These are phyloP conservation scores for Daldinia loculata DNA, from an alignment of 495 filamentous ascomycete species.

Conservation along the genomic window DNA sequence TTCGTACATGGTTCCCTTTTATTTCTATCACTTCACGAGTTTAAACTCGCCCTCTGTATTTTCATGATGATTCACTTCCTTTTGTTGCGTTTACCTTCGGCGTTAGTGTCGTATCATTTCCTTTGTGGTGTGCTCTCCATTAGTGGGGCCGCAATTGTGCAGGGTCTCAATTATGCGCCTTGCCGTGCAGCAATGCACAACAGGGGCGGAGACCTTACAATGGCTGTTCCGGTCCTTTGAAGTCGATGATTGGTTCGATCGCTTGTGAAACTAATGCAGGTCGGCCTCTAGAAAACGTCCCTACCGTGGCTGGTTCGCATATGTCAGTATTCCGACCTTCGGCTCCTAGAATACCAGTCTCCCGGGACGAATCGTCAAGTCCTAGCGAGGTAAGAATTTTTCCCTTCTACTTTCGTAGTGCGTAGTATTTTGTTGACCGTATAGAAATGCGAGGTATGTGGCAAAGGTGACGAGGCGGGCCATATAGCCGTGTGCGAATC, in stretches of 20 bases:
- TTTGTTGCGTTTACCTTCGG: not conserved
- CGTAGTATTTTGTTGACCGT: constrained; percentile 34
- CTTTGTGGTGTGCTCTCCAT: constrained; percentile 11
- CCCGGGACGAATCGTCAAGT: constrained; percentile 70
- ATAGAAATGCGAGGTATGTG: constrained; percentile 88
- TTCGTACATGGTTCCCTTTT: not conserved
- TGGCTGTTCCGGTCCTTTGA: constrained; percentile 2
- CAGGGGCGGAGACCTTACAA: constrained; percentile 16
- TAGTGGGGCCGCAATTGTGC: constrained; percentile 18
- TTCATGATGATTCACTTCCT: not conserved
- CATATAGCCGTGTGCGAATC: constrained; percentile 88
- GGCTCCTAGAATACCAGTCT: constrained; percentile 66
- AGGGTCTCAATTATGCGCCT: constrained; percentile 30
- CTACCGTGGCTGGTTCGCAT: constrained; percentile 93
- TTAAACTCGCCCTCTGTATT: not conserved
- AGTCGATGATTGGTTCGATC: constrained; percentile 38
- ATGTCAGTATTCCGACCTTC: constrained; percentile 93
- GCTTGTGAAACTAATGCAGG: constrained; percentile 48
- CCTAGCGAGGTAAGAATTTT: constrained; percentile 74
- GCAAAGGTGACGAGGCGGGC: constrained; percentile 71
- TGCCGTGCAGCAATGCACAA: constrained; percentile 18
- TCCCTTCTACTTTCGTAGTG: not conserved
- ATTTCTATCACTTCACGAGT: not conserved
- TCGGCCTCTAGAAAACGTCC: constrained; percentile 72
- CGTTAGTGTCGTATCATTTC: not conserved